Conservation (phyloP, 2,329 filamentous ascomycete species). For the Clarireedia monteithiana region DNA sequence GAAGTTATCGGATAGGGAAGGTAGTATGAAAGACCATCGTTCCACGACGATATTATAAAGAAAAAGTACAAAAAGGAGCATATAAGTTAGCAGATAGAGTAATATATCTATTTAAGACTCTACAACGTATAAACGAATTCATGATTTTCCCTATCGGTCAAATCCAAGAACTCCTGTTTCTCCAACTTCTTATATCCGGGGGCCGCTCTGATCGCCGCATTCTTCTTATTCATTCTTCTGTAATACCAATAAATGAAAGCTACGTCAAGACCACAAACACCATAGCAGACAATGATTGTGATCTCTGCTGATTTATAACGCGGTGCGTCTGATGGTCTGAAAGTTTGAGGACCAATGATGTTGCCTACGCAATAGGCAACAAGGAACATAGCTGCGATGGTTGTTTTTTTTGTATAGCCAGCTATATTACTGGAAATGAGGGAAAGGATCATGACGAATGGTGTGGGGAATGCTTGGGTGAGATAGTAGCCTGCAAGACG, state of each 20-base stretch:
- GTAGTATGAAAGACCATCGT: too few relatives aligned
- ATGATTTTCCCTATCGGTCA: slow-evolving; percentile 28
- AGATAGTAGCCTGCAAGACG: slow-evolving; percentile 34
- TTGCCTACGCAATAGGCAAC: slow-evolving; percentile 46
- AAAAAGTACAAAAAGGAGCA: too few relatives aligned
- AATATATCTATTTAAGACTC: not conserved
- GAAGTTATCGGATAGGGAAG: too few relatives aligned
- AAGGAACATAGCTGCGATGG: slow-evolving; percentile 36
- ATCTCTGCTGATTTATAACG: slow-evolving; percentile 32
- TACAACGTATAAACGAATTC: slow-evolving; percentile 29
- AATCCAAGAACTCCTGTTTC: slow-evolving; percentile 28
- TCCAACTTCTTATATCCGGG: slow-evolving; percentile 24
- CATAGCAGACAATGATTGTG: slow-evolving; percentile 37
- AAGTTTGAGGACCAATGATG: slow-evolving; percentile 39
- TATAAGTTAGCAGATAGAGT: too few relatives aligned
- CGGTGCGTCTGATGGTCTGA: slow-evolving; percentile 39
- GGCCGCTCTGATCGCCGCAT: slow-evolving; percentile 15
- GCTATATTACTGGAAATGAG: slow-evolving; percentile 38
- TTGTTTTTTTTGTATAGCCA: slow-evolving; percentile 43
- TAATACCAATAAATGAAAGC: slow-evolving; percentile 23
- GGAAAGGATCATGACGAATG: slow-evolving; percentile 28
- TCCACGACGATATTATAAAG: too few relatives aligned
- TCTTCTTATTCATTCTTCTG: slow-evolving; percentile 22
- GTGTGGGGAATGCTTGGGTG: slow-evolving; percentile 51
- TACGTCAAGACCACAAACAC: slow-evolving; percentile 17